These are phyloP conservation scores for Trichoderma atroviride DNA, from an alignment of 2,329 filamentous ascomycete species.

Conservation along the genomic window DNA sequence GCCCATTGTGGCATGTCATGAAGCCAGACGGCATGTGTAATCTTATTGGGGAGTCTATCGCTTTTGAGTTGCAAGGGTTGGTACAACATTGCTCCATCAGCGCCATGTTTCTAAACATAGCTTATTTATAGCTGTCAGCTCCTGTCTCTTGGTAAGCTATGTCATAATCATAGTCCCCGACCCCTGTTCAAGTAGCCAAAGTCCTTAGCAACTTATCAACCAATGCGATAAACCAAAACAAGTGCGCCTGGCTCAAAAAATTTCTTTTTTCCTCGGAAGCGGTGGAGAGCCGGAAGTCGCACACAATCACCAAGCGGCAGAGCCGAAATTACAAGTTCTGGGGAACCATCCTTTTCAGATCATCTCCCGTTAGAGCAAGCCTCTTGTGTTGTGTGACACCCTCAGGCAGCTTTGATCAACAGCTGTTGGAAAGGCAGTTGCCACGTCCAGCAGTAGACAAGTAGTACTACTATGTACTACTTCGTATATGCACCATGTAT, in stretches of 20 bases:
- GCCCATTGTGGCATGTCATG: not conserved
- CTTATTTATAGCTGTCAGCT: constrained; percentile 19
- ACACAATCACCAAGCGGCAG: not conserved
- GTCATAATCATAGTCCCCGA: not conserved
- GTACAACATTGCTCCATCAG: not conserved
- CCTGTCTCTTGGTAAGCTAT: not conserved
- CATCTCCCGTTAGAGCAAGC: not conserved
- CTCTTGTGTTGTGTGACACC: not conserved
- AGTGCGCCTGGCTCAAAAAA: not conserved
- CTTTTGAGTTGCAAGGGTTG: not conserved
- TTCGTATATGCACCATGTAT: not conserved
- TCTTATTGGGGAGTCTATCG: not conserved
- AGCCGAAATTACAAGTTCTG: constrained; percentile 1
- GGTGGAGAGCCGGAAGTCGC: not conserved
- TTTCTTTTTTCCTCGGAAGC: not conserved
- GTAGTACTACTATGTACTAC: not conserved
- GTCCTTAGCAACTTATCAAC: not conserved
- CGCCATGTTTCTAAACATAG: not conserved
- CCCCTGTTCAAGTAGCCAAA: constrained; percentile 4
- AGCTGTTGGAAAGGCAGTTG: not conserved
- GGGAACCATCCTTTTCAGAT: not conserved
- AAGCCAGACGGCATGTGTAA: not conserved
- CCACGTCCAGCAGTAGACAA: not conserved
- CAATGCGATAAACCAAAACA: not conserved
- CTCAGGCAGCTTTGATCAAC: not conserved